Evolutionary conservation across 768 basidiomycete species (phyloP).

Genomic region (Naganishia vaughanmartiniae): DNA sequence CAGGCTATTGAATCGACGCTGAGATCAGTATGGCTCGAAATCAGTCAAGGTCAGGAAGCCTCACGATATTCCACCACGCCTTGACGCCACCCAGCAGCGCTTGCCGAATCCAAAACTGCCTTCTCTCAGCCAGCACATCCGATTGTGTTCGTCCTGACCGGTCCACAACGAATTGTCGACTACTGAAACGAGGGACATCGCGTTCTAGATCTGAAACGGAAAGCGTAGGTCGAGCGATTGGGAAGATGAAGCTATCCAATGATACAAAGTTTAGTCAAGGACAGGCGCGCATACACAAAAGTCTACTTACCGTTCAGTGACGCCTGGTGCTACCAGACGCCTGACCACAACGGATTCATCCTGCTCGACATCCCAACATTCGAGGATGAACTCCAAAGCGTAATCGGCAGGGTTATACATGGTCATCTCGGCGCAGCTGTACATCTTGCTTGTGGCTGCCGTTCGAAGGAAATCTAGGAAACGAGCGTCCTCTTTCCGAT

Average conservation of each 20-base stretch:
- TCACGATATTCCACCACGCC: constrained; percentile 17
- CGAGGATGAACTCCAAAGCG: constrained; percentile 21
- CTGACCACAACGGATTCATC: constrained; percentile 40
- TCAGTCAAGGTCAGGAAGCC: neutral
- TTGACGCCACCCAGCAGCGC: neutral
- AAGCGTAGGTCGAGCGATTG: constrained; percentile 58
- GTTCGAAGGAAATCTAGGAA: neutral
- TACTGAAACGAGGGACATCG: constrained; percentile 5
- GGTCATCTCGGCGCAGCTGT: constrained; percentile 5
- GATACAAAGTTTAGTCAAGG: too few relatives aligned
- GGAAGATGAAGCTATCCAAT: constrained; percentile 39
- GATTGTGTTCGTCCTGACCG: neutral
- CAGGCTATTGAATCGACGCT: neutral
- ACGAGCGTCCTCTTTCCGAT: constrained; percentile 1
- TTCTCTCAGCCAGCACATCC: constrained; percentile 5
- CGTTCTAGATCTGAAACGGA: constrained; percentile 1
- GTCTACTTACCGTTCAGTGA: constrained; percentile 70
- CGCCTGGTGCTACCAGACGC: constrained; percentile 78
- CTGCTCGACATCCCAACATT: constrained; percentile 11
- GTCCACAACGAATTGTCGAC: constrained; percentile 17
- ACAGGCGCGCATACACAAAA: constrained; percentile 55
- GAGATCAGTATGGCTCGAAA: neutral
- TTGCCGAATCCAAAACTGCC: constrained; percentile 15
- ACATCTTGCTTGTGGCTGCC: neutral
- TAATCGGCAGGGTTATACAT: constrained; percentile 21